Conservation (phyloP, 108 stramenopile genomes). For the Cyclotella baltica region DNA sequence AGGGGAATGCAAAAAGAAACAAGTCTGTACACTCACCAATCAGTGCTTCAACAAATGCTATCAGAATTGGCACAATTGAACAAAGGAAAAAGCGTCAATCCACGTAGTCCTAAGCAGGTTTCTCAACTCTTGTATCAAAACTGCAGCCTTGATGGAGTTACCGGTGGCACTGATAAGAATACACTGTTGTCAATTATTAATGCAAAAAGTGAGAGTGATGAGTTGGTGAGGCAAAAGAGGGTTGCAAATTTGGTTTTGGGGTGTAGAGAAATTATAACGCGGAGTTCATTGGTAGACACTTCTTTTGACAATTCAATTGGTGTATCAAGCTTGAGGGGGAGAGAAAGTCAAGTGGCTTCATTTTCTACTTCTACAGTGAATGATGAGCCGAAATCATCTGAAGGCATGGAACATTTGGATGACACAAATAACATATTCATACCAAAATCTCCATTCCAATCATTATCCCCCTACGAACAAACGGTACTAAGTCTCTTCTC, state of each 20-base stretch:
- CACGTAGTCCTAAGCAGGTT: constrained; percentile 80
- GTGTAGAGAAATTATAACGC: constrained; percentile 56
- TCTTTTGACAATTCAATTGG: background rate
- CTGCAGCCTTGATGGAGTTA: constrained; percentile 3
- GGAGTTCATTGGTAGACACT: background rate
- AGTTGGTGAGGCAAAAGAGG: constrained; percentile 25
- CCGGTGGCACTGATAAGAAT: constrained; percentile 34
- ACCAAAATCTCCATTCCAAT: background rate
- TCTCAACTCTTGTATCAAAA: constrained; percentile 66
- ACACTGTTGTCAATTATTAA: constrained; percentile 33
- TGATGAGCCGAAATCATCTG: background rate
- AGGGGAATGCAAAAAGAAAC: no score
- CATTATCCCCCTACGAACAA: background rate
- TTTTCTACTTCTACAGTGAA: constrained; percentile 28
- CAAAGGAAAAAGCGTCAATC: constrained; percentile 56
- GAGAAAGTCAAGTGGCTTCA: constrained; percentile 12
- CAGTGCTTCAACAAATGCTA: constrained; percentile 13
- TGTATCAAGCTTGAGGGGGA: background rate
- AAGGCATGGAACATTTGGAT: background rate
- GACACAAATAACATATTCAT: background rate
- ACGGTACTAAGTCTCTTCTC: background rate
- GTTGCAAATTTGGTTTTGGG: constrained; percentile 66
- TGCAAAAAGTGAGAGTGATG: constrained; percentile 10
- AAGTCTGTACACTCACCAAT: background rate
- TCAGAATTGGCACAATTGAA: constrained; percentile 36